Conservation (phyloP, 1,139 yeast species). For the Kodamaea fungicola region DNA sequence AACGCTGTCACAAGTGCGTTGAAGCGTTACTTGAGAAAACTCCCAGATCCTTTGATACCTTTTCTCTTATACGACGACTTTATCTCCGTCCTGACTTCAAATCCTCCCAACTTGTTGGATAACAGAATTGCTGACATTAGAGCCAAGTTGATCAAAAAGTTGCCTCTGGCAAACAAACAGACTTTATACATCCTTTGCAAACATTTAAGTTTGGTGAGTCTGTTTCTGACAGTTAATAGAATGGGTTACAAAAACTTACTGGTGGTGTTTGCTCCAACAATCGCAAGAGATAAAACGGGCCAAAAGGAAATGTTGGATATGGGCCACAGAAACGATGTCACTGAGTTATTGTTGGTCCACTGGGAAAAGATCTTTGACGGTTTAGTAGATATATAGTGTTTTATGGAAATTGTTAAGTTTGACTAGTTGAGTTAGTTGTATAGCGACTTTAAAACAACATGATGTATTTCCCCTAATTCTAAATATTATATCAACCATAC, state of each 20-base stretch:
- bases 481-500: no score
- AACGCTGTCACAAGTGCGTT: slow-evolving; percentile 84
- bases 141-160: slow-evolving; percentile 24
- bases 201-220: slow-evolving; percentile 61
- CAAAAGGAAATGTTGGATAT: slow-evolving; percentile 84
- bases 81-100: slow-evolving; percentile 39
- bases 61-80: slow-evolving; percentile 64
- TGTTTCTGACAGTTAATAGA: slow-evolving; percentile 49
- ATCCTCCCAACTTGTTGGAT: slow-evolving; percentile 31
- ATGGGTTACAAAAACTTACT: slow-evolving; percentile 84
- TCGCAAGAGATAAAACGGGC: slow-evolving; percentile 77
- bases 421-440: no score
- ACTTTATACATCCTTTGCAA: slow-evolving; percentile 54
- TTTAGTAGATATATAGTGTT: slow-evolving; percentile 2
- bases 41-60: slow-evolving; percentile 84
- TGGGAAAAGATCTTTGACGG: slow-evolving; percentile 37
- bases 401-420: neutral
- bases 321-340: slow-evolving; percentile 75
- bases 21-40: slow-evolving; percentile 78
- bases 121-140: slow-evolving; percentile 28
- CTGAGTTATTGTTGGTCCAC: slow-evolving; percentile 70
- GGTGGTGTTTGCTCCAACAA: slow-evolving; percentile 93
- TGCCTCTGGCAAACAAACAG: slow-evolving; percentile 69
- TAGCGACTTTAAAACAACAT: no score
- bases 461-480: no score